Base-by-base conservation (phyloP, 148 eudicot species). In the Dysphania ambrosioides region DNA sequence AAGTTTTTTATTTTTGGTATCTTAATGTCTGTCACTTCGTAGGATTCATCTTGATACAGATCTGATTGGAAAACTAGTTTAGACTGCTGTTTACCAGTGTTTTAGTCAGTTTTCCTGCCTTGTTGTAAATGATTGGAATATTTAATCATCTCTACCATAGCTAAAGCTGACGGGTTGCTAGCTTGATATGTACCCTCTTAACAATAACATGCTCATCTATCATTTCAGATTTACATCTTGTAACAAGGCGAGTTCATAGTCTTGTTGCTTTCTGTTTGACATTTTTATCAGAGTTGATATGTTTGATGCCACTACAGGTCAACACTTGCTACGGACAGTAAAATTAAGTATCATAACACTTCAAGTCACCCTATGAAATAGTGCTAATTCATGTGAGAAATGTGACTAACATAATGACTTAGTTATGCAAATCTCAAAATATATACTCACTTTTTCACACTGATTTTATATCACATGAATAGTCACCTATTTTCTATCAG, bases 111-210 rank as follows among this genome's bases (percentile, higher is more conserved):
- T 57, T 73, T 68, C 55, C 56, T 31, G 73, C 56, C 53, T 68
- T 79, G 77, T 68, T 79, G 82, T 79, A 74, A 63, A 79, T 79
- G 74, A 68, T 69, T 74, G 82, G 75, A 69, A 74, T 69, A 70
- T 63, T 61, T n/a, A n/a, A n/a, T n/a, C n/a, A n/a, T n/a, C n/a
- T 30, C 21, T 65, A 16, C 19, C 5, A 68, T 56, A 66, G 66
- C 44, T 55, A 58, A 35, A 66, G 68, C 65, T 57, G 29, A 16
- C 30, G 19, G 30, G 42, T 24, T 60, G 57, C 31, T n/a, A 42
- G 36, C 71, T 29, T 29, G 18, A 56, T 70, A 67, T 69, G 72
- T 64, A 61, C 21, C 27, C 58, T 72, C 27, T 15, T 36, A 62
- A 36, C 3, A 36, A 77, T 71, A 78, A 47, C 55, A 53, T 64